Evolutionary conservation across 2,329 filamentous ascomycete species (phyloP).

Genomic region (Fusarium anguioides): DNA sequence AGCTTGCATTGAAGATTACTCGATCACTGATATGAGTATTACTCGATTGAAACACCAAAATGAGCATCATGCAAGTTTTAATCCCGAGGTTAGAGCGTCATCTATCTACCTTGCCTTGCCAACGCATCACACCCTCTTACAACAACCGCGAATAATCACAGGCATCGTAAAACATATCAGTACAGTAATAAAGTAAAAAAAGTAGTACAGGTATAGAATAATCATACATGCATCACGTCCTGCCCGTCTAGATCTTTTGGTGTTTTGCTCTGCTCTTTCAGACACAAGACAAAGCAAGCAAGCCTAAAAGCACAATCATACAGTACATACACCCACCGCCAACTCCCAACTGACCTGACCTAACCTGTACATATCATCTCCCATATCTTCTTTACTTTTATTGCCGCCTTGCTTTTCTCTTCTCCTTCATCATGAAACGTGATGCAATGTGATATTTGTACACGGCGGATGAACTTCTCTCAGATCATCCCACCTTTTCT

Average conservation of each 20-base stretch:
- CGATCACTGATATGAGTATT: slow-evolving; percentile 7
- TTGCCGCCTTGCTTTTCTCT: slow-evolving; percentile 2
- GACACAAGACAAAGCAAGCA: slow-evolving; percentile 25
- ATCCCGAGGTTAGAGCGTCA: slow-evolving; percentile 8
- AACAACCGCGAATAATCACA: slow-evolving; percentile 6
- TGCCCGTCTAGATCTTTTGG: slow-evolving; percentile 12
- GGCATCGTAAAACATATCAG: slow-evolving; percentile 20
- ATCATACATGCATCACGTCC: slow-evolving; percentile 39
- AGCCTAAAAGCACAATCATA: slow-evolving; percentile 31
- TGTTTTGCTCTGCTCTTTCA: slow-evolving; percentile 20
- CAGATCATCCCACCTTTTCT: slow-evolving; percentile 17
- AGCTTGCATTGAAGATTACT: slow-evolving; percentile 12
- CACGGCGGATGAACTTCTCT: slow-evolving; percentile 25
- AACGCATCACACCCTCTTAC: slow-evolving; percentile 5
- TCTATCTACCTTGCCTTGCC: not conserved
- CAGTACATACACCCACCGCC: slow-evolving; percentile 35
- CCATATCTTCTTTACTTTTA: not conserved
- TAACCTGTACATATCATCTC: not conserved
- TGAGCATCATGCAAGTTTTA: not conserved
- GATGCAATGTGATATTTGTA: slow-evolving; percentile 37
- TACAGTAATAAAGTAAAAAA: slow-evolving; percentile 9
- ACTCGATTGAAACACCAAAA: slow-evolving; percentile 31
- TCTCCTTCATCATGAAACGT: slow-evolving; percentile 17
- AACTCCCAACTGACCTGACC: slow-evolving; percentile 14
- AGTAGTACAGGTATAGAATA: slow-evolving; percentile 37